Evolutionary conservation across 805 yeast species (phyloP), one percentile per base, ranked within the genome.

Genomic region (Saturnispora quitensis): DNA sequence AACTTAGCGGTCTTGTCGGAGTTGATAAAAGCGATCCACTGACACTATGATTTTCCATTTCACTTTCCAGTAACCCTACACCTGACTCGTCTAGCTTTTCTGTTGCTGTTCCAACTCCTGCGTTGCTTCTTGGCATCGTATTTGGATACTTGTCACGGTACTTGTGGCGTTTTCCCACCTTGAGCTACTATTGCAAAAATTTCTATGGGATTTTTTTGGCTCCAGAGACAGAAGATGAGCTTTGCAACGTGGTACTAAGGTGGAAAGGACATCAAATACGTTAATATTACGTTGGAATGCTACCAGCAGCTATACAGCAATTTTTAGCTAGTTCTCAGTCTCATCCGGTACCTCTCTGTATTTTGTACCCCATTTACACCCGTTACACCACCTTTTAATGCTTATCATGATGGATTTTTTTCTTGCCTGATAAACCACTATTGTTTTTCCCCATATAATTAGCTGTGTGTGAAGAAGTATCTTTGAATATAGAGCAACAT

Each of bases 11-110:
- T 40, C 53, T 51, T 27, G 62, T 51, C 5, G 60, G 62, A 8
- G 65, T 63, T 50, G 58, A 62, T 4, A 56, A 55, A 33, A 58
- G 55, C 31, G 56, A 56, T 38, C 60, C 27, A 40, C 24, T 40
- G 31, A 18, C 13, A 2, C 25, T 38, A 4, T 18, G 42, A 13
- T 38, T 12, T 20, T 7, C 8, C 5, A 1, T 31, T 4, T 31
- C 34, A 31, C 5, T 13, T 2, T 31, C 15, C 34, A 31, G 12
- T 31, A 31, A 12, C 12, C 34, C 34, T 25, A 25, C 9, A 31
- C 34, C 34, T 13, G 5, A 10, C 12, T 31, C 34, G 5, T 15
- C 34, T 31, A 31, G 3, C 34, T 10, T 31, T 13, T 31, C 34
- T 31, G 34, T 10, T 13, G 15, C 15, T 13, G 4, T 12, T 31